Evolutionary conservation across 495 filamentous ascomycete genomes (phyloP), one percentile per base, ranked within the genome.

Genomic region (Viridothelium virens): DNA sequence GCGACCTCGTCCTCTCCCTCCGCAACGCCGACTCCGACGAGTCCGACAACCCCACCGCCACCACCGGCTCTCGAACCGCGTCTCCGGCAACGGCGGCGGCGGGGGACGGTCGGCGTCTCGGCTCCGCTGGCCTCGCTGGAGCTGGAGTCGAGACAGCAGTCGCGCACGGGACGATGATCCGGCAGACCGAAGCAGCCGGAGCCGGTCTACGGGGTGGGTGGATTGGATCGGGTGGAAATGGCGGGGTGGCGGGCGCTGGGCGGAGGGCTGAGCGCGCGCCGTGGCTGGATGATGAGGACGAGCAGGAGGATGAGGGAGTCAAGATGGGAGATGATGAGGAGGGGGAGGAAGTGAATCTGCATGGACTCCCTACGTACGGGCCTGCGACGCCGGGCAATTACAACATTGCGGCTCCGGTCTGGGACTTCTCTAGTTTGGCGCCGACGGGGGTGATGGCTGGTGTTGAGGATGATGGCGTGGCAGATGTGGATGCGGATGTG

Each of bases 21-120:
- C 79, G 77, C 63, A 79, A 83, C n/a, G 73, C 71, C 62, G 56
- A 56, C 63, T 66, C 66, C 65, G 67, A 76, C 9, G 66, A 72
- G 16, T 75, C 71, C 62, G 81, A 81, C 36, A 76, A 80, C 14
- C 72, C 78, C 14, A 73, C n/a, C 81, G 81, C 53, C 1, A 36
- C 3, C 53, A 36, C 33, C 6, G 53, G 18, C 63, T 83, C 85
- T 34, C 77, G 77, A 65, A 74, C 73, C 38, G 71, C 74, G 63
- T 85, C 84, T 62, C 83, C 81, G 25, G 25, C 25, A 25, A 25
- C 25, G 25, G 25, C 25, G 25, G 25, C 25, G 72, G 77, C 83
- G 88, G 90, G 89, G 89, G 89, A 92, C 86, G 89, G 82, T 76
- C 85, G 79, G 86, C 87, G 86, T 81, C 89, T 91, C 87, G 90